Evolutionary conservation across 2,329 filamentous ascomycete genomes (phyloP).

Genomic region (Fusarium phyllophilum): DNA sequence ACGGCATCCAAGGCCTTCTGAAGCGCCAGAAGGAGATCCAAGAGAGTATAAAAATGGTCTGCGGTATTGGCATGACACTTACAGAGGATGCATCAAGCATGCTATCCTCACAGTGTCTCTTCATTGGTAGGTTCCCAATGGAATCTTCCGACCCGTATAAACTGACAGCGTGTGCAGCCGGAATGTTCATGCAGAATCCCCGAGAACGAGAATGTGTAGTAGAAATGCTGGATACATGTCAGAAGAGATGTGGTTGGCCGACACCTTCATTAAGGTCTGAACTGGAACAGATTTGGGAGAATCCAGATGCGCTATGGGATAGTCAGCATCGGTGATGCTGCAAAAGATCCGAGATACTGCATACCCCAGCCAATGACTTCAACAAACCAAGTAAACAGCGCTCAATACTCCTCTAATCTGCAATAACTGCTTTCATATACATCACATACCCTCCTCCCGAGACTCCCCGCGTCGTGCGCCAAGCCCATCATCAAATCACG

Average conservation of each 20-base stretch:
- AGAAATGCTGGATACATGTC: conserved; percentile 36
- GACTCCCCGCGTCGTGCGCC: conserved; percentile 18
- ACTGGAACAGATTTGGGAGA: conserved; percentile 35
- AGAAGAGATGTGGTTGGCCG: conserved; percentile 38
- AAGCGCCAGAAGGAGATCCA: conserved; percentile 43
- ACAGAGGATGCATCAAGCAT: conserved; percentile 54
- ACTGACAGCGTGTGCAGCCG: background rate
- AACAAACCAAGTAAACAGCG: background rate
- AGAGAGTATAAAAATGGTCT: conserved; percentile 49
- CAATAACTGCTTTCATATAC: background rate
- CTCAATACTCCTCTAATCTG: background rate
- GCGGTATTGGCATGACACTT: conserved; percentile 59
- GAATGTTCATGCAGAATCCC: conserved; percentile 31
- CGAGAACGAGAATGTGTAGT: conserved; percentile 23
- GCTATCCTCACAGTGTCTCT: conserved; percentile 57
- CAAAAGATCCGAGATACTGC: background rate
- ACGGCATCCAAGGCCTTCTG: conserved; percentile 55
- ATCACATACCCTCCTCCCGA: background rate
- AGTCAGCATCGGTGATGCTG: background rate
- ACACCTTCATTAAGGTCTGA: conserved; percentile 34
- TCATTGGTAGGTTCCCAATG: conserved; percentile 6
- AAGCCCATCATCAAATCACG: background rate
- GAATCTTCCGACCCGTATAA: rapidly evolving
- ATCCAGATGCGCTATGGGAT: conserved; percentile 9
- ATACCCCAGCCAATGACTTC: background rate